Conservation (phyloP, 495 filamentous ascomycete genomes). For the Aspergillus biplanus region DNA sequence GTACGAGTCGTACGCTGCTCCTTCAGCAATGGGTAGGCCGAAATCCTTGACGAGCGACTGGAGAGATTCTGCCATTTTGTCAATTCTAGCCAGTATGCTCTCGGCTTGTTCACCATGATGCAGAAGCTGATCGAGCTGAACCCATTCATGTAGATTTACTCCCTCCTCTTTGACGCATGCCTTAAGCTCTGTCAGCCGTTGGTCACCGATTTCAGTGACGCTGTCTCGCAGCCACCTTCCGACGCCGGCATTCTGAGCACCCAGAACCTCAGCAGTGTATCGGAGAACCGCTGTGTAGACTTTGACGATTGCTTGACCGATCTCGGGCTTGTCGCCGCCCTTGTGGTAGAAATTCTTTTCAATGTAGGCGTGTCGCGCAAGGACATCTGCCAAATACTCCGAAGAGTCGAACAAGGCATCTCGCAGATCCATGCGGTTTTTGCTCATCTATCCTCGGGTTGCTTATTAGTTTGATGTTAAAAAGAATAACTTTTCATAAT, state of each 20-base stretch:
- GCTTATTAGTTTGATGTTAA: neutral
- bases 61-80: neutral
- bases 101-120: conserved; percentile 8
- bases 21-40: conserved; percentile 1
- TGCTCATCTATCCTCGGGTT: conserved; percentile 1
- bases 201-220: conserved; percentile 7
- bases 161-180: conserved; percentile 12
- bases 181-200: neutral
- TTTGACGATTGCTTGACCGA: neutral
- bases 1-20: neutral
- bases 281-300: conserved; percentile 8
- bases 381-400: conserved; percentile 10
- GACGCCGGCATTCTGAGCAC: neutral
- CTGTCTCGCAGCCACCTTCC: conserved; percentile 2
- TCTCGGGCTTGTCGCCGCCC: neutral
- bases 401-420: conserved; percentile 17
- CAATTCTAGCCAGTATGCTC: conserved; percentile 1
- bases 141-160: conserved; percentile 4
- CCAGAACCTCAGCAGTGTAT: conserved; percentile 7
- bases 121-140: conserved; percentile 11
- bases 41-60: neutral
- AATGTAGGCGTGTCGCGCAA: conserved; percentile 8
- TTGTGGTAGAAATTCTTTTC: conserved; percentile 8
- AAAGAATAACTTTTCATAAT: neutral
- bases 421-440: conserved; percentile 13